A percentile compares a stretch with the other conserved stretches of the same genome.
Evolutionary conservation across 139 green algal genomes (phyloP).

Genomic region (Chlorella sp.): DNA sequence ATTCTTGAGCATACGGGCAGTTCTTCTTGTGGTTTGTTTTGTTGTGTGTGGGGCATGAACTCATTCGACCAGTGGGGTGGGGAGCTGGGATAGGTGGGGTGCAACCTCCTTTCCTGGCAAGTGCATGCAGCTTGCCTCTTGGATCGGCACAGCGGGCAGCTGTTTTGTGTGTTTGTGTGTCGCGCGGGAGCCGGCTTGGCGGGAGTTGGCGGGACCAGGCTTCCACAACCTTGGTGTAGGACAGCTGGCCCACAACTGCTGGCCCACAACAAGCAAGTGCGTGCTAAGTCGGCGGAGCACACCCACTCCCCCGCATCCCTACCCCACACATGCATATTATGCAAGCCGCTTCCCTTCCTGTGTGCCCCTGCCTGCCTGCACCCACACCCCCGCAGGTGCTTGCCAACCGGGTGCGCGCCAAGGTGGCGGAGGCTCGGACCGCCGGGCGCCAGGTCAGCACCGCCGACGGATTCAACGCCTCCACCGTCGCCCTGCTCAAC

Average conservation of each 20-base stretch:
- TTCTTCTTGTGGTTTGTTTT: too few relatives aligned
- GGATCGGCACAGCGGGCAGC: too few relatives aligned
- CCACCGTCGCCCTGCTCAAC: conserved; percentile 90
- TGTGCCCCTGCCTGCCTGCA: neutral
- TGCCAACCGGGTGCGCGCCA: conserved; percentile 65
- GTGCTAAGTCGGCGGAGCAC: neutral
- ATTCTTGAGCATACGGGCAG: too few relatives aligned
- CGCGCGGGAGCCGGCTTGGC: too few relatives aligned
- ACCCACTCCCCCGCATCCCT: neutral
- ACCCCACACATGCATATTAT: neutral
- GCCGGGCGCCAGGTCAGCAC: neutral
- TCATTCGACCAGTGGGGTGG: conserved; percentile 99
- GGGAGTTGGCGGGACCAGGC: neutral
- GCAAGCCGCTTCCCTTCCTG: neutral
- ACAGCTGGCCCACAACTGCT: too few relatives aligned
- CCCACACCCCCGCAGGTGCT: conserved; percentile 37
- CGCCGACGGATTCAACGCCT: conserved; percentile 87
- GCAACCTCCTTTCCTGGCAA: neutral
- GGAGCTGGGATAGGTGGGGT: conserved; percentile 98
- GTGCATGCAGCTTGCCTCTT: neutral
- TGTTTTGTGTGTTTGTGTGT: too few relatives aligned
- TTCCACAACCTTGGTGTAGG: neutral
- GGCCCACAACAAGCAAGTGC: neutral
- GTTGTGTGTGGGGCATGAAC: conserved; percentile 99
- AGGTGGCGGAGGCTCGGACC: conserved; percentile 25